Evolutionary conservation across 1,284 basidiomycete genomes (phyloP).

Genomic region (Tranzscheliella williamsii): DNA sequence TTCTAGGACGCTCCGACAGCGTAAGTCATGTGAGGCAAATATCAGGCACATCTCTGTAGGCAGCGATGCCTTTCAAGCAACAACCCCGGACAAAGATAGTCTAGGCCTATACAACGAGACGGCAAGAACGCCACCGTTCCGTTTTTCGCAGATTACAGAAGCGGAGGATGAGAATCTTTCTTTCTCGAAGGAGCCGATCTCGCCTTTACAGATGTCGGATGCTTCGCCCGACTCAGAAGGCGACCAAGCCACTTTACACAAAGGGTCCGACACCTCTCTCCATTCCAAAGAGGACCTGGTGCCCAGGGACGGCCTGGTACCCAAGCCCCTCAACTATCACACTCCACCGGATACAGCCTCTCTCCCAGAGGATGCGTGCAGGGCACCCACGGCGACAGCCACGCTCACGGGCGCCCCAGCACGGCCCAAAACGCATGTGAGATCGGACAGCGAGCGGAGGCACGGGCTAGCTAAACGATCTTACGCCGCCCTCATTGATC

Average conservation of each 20-base stretch:
- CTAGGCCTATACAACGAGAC: constrained; percentile 10
- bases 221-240: constrained; percentile 8
- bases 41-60: too few relatives aligned
- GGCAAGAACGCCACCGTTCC: constrained; percentile 5
- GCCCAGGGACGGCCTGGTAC: too few relatives aligned
- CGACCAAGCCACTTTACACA: constrained; percentile 10
- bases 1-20: too few relatives aligned
- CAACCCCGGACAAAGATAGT: too few relatives aligned
- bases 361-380: too few relatives aligned
- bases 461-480: constrained; percentile 31
- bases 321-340: too few relatives aligned
- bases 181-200: constrained; percentile 12
- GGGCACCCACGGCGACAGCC: too few relatives aligned
- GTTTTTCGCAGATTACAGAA: constrained; percentile 36
- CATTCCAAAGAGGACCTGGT: neutral
- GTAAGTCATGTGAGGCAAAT: too few relatives aligned
- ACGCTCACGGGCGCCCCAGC: too few relatives aligned
- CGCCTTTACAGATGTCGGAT: neutral
- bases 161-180: constrained; percentile 31
- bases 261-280: constrained; percentile 2
- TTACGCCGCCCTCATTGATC: constrained; percentile 33
- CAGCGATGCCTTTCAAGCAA: too few relatives aligned
- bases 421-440: too few relatives aligned
- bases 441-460: constrained; percentile 11
- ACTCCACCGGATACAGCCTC: too few relatives aligned